Evolutionary conservation across 139 green algal genomes (phyloP), one percentile per base, ranked within the genome.

Genomic region (Auxenochlorella pyrenoidosa): DNA sequence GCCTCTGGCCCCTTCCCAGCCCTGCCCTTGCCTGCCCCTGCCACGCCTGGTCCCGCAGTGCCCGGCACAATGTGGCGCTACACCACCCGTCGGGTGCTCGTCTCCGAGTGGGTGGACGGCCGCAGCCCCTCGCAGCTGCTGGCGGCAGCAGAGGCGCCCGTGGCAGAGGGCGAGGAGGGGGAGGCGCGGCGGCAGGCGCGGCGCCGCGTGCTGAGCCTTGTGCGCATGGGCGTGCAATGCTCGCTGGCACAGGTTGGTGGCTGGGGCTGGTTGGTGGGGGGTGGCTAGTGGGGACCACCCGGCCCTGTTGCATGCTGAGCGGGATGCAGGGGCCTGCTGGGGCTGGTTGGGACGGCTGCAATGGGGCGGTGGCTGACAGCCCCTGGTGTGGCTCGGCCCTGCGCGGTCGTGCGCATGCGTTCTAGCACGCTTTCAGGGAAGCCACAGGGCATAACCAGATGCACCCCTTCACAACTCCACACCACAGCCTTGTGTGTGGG

Each of bases 51-150:
- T 36, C 15, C 18, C 30, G 43, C 80, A 85, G 80, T 85, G 28
- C 80, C 80, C 21, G 80, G 80, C 80, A 85, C 63, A 30, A 85
- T 85, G 41, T 85, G 80, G 80, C 60, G 80, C 26, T 85, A 85
- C 63, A 85, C 82, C 82, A 86, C 66, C 28, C 65, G 66, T 2
- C 65, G 93, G 12, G 95, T 99, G 75, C 91, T 99, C 54, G 94
- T 93, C 19, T 98, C 98, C 93, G 95, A 99, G 90, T 99, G 97
- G 97, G 97, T 99, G 54, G 96, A 99, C 47, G 97, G 97, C 19
- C 90, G 96, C 32, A 99, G 84, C 43, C 88, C 88, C 66, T 63
- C 78, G n/a, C 84, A 89, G 78, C 78, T 91, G 28, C 71, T 91
- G 60, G n/a, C 71, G 10, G 82, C 73, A 0, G 86, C 66, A 3